Percentiles rank a stretch among this genome's conserved stretches.
These are phyloP conservation scores for Populus trichocarpa DNA, from an alignment of 441 rosid genomes.

Conservation along the genomic window DNA sequence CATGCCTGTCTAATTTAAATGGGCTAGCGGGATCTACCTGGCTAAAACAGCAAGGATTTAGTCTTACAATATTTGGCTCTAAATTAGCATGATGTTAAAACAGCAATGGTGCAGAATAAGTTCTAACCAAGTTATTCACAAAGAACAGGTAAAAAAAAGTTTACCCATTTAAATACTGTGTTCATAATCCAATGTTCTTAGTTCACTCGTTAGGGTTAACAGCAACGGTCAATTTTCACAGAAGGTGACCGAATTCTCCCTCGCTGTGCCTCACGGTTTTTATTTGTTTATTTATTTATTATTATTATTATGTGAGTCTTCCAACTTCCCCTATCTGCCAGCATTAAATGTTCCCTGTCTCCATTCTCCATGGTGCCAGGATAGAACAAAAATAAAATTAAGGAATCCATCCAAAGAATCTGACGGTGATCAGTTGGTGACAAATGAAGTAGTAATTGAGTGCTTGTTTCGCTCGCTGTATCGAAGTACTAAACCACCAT, in stretches of 20 bases:
- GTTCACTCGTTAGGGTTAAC: background rate
- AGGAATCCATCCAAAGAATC: background rate
- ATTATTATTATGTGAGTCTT: no score
- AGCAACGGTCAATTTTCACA: no score
- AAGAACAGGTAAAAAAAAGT: no score
- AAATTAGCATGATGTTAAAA: background rate
- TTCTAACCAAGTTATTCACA: no score
- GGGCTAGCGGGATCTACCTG: background rate
- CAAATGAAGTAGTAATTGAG: background rate
- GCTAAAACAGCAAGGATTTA: background rate
- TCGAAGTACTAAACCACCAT: slow-evolving; percentile 11
- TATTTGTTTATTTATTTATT: no score
- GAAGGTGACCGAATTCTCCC: no score
- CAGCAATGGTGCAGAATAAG: background rate
- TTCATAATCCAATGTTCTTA: background rate
- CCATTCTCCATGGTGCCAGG: background rate
- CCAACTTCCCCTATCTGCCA: no score
- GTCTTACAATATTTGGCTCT: background rate
- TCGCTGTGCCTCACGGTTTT: no score
- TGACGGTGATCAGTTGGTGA: background rate
- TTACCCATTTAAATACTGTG: background rate
- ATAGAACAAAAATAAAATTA: background rate
- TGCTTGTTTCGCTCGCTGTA: slow-evolving; percentile 18
- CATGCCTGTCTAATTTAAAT: background rate
- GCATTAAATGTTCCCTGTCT: background rate